Base-by-base conservation (phyloP, 2,329 filamentous ascomycete genomes). In the Leptographium lundbergii region DNA sequence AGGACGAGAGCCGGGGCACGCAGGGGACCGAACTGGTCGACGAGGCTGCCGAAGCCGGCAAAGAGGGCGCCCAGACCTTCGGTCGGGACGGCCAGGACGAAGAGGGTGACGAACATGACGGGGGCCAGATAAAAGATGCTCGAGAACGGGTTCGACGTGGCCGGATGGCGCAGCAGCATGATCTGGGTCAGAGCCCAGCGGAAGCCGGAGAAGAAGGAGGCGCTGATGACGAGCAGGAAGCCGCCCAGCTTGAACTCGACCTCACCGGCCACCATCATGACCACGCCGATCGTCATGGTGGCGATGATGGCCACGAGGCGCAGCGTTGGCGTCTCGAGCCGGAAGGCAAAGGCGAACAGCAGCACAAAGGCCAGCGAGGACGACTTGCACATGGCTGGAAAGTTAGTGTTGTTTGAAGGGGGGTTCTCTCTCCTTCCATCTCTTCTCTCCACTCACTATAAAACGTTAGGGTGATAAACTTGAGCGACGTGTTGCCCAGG, bases 141-240 rank as follows among this genome's bases (percentile, higher is more conserved):
- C 17, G 90, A 92, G 72, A 99, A 97, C 0, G 94, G 94, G 68
- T 99, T 99, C 52, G 89, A 89, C 0, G 94, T 99, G 24, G 94
- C 91, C 1, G 91, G 91, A 72, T 96, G 95, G 65, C 91, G 87
- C 32, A 97, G 82, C 7, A 99, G 82, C 4, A 99, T 82, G 61
- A 99, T 96, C 70, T 99, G 94, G 0, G 94, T 97, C n/a, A 99
- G 76, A n/a, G 84, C 89, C 94, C 94, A 99, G 66, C 94, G 87
- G 75, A 99, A 96, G 58, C 94, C 94, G 1, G 91, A 96, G 70
- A 96, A 96, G 74, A 95, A 94, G 57, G 91, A 89, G 14, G 94
- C 91, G 0, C 87, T 85, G 71, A 99, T 97, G 73, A 97, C 88
- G 63, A 99, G 86, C 54, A 90, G 73, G 71, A 99, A 99, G 50